Conservation (phyloP, 2,329 filamentous ascomycete species). For the Pleurostoma richardsiae region DNA sequence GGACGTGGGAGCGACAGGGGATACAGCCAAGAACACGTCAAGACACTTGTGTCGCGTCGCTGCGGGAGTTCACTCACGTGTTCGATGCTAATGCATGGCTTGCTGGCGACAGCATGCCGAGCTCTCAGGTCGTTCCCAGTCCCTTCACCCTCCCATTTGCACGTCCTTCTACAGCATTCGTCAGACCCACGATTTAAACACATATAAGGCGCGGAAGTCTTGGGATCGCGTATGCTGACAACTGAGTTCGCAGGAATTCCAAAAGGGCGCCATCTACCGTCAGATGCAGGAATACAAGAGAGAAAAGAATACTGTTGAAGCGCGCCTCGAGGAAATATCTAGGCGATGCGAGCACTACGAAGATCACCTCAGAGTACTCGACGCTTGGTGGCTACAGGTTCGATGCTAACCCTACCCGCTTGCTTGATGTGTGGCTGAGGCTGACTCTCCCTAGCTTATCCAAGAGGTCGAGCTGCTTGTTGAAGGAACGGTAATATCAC, state of each 20-base stretch:
- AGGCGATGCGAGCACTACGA: conserved; percentile 80
- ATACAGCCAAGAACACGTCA: too few relatives aligned
- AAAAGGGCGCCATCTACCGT: conserved; percentile 94
- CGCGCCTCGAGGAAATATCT: conserved; percentile 73
- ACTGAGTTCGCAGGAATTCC: conserved; percentile 62
- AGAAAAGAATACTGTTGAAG: conserved; percentile 76
- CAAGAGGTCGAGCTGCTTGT: conserved; percentile 61
- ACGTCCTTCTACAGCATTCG: neutral
- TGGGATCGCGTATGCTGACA: conserved; percentile 21
- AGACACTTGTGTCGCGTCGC: conserved; percentile 5
- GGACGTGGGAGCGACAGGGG: too few relatives aligned
- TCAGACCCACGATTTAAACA: too few relatives aligned
- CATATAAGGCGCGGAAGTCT: too few relatives aligned
- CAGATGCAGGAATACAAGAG: conserved; percentile 98
- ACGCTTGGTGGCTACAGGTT: conserved; percentile 94
- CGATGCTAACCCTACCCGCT: conserved; percentile 22
- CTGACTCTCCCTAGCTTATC: conserved; percentile 42
- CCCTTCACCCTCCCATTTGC: conserved; percentile 11
- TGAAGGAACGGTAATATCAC: conserved; percentile 40
- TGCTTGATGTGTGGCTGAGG: conserved; percentile 5
- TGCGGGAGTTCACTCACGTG: conserved; percentile 18
- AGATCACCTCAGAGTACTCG: conserved; percentile 84
- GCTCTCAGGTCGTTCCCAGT: conserved; percentile 22
- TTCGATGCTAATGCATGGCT: conserved; percentile 38
- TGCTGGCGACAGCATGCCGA: conserved; percentile 34